These are phyloP conservation scores for Monilinia polystroma DNA, from an alignment of 2,329 filamentous ascomycete genomes.

Conservation along the genomic window DNA sequence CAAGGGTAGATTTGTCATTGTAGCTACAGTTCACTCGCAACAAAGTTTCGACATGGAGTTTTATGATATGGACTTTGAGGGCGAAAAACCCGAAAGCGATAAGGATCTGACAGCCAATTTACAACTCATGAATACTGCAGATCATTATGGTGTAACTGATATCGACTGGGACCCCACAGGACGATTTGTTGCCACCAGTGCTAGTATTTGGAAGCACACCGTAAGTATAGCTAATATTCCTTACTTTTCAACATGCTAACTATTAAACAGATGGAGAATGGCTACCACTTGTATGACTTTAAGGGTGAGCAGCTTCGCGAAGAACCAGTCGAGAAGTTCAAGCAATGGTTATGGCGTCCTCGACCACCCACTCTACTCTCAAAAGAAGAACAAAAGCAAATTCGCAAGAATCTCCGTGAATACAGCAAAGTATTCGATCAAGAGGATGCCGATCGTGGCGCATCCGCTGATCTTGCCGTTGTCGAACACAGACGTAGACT, in stretches of 20 bases:
- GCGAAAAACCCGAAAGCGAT: conserved; percentile 88
- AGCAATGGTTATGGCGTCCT: conserved; percentile 94
- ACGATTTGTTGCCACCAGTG: conserved; percentile 89
- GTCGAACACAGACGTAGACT: conserved; percentile 81
- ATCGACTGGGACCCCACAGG: conserved; percentile 98
- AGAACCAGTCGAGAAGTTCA: conserved; percentile 93
- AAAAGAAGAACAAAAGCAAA: conserved; percentile 96
- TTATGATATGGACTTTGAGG: conserved; percentile 96
- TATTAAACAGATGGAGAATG: conserved; percentile 84
- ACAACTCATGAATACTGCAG: conserved; percentile 87
- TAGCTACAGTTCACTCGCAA: conserved; percentile 88
- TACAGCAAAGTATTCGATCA: conserved; percentile 95
- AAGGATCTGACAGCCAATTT: conserved; percentile 95
- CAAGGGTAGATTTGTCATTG: conserved; percentile 88
- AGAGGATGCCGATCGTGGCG: conserved; percentile 89
- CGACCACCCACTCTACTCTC: conserved; percentile 85
- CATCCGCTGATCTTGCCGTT: conserved; percentile 89
- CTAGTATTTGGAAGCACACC: conserved; percentile 91
- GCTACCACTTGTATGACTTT: conserved; percentile 98
- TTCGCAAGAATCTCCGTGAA: conserved; percentile 97
- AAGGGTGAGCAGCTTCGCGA: conserved; percentile 85
- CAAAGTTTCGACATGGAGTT: conserved; percentile 96
- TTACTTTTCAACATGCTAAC: conserved; percentile 32
- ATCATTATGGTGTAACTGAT: conserved; percentile 97
- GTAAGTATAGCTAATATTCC: conserved; percentile 55